Conservation (phyloP, 1,284 basidiomycete species). For the Schizopora paradoxa region DNA sequence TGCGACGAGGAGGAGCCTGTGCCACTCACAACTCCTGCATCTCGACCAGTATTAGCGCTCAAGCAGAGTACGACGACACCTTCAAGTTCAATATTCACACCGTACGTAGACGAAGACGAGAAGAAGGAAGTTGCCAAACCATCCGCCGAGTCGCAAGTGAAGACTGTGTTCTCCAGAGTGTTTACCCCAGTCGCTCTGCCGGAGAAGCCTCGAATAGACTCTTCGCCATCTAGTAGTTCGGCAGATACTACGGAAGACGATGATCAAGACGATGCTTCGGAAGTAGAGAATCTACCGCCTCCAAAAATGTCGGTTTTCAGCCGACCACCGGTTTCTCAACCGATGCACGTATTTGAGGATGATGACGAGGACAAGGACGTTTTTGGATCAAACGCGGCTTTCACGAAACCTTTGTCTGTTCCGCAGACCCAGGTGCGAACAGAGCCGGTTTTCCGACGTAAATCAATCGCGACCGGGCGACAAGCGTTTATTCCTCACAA, state of each 20-base stretch:
- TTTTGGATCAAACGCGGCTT: too few relatives aligned
- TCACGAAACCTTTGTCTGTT: background rate
- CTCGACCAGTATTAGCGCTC: constrained; percentile 12
- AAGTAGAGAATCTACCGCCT: constrained; percentile 65
- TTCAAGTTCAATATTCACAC: background rate
- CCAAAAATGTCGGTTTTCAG: constrained; percentile 19
- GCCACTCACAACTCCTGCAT: constrained; percentile 9
- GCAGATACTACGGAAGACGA: too few relatives aligned
- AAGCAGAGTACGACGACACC: constrained; percentile 9
- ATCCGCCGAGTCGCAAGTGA: constrained; percentile 1
- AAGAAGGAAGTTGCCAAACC: background rate
- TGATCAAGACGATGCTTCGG: constrained; percentile 47
- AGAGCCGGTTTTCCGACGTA: constrained; percentile 14
- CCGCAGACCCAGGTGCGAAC: constrained; percentile 2
- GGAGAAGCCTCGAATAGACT: constrained; percentile 21
- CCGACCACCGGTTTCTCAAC: constrained; percentile 13
- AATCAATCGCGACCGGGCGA: constrained; percentile 5
- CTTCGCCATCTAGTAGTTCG: too few relatives aligned
- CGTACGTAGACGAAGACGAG: constrained; percentile 1
- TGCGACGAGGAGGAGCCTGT: constrained; percentile 13
- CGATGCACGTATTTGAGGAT: constrained; percentile 35
- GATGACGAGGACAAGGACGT: constrained; percentile 19
- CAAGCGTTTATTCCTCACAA: constrained; percentile 7
- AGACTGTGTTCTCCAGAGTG: constrained; percentile 14
- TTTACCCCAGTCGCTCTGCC: constrained; percentile 20